Conservation (phyloP, 2,329 filamentous ascomycete species). For the Ophiostoma tasmaniense region DNA sequence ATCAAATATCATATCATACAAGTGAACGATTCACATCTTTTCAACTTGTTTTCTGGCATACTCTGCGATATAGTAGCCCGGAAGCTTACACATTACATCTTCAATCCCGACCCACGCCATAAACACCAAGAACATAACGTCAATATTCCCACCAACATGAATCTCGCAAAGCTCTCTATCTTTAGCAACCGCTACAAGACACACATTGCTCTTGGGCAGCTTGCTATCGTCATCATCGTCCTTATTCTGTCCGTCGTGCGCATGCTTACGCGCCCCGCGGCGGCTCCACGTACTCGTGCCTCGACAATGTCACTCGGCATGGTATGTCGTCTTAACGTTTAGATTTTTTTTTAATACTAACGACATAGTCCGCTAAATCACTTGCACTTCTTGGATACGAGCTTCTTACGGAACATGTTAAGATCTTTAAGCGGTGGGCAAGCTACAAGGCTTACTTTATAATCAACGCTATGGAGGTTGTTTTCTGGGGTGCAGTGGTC, state of each 20-base stretch:
- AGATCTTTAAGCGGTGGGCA: not conserved
- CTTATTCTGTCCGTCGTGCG: not conserved
- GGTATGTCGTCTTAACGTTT: not conserved
- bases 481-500: not conserved
- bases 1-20: not conserved
- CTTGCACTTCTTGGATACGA: not conserved
- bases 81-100: not conserved
- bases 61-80: no score
- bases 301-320: not conserved
- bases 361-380: not conserved
- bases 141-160: not conserved
- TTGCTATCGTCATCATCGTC: not conserved
- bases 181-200: not conserved
- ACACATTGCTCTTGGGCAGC: not conserved
- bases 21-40: not conserved
- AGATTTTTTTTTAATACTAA: not conserved
- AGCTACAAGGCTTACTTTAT: not conserved
- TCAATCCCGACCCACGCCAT: not conserved
- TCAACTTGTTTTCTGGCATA: not conserved
- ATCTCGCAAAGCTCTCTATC: not conserved
- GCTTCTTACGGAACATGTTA: not conserved
- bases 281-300: not conserved
- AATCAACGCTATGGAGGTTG: not conserved
- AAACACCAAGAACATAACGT: not conserved
- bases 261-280: not conserved